A percentile compares a stretch with the other conserved stretches of the same genome.
phyloP scores from a whole-genome alignment of 116 monocot species.

The Papilionanthe hybrid region DNA sequence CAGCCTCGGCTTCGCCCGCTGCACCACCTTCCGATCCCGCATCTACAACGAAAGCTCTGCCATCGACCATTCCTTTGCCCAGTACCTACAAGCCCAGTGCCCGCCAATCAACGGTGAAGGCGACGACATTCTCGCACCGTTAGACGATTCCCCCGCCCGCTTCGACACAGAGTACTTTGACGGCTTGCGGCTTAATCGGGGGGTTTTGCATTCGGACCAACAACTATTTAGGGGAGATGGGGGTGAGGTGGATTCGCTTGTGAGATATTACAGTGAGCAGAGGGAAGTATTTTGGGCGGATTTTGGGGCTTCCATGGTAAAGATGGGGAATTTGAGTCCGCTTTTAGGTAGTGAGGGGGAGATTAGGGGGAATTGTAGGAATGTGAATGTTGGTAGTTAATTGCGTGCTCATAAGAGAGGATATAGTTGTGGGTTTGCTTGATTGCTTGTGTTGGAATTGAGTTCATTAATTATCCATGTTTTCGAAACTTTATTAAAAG shows the following conservation, averaged over 20 bases:
- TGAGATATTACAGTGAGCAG: slow-evolving; percentile 46
- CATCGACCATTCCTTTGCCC: slow-evolving; percentile 32
- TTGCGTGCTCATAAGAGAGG: not conserved
- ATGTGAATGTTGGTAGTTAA: slow-evolving; percentile 27
- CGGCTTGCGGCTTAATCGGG: slow-evolving; percentile 61
- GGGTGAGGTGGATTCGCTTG: slow-evolving; percentile 22
- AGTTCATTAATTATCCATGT: too few relatives aligned
- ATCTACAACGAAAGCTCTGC: slow-evolving; percentile 10
- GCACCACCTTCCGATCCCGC: slow-evolving; percentile 57
- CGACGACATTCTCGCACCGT: slow-evolving; percentile 50
- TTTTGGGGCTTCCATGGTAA: slow-evolving; percentile 59
- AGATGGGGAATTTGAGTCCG: slow-evolving; percentile 64
- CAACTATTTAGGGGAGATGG: slow-evolving; percentile 19
- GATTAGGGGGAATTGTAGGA: slow-evolving; percentile 63
- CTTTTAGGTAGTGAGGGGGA: slow-evolving; percentile 33
- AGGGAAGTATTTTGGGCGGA: slow-evolving; percentile 51
- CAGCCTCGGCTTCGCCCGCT: slow-evolving; percentile 78
- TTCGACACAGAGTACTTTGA: slow-evolving; percentile 91
- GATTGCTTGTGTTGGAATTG: too few relatives aligned
- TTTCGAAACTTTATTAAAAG: too few relatives aligned
- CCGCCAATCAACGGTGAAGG: slow-evolving; percentile 15
- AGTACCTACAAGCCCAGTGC: slow-evolving; percentile 71
- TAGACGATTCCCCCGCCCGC: slow-evolving; percentile 53
- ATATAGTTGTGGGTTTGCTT: too few relatives aligned
- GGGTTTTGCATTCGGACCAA: slow-evolving; percentile 73